phyloP scores from a whole-genome alignment of 192 early-diverging fungal genomes.

The Coemansia sp. region DNA sequence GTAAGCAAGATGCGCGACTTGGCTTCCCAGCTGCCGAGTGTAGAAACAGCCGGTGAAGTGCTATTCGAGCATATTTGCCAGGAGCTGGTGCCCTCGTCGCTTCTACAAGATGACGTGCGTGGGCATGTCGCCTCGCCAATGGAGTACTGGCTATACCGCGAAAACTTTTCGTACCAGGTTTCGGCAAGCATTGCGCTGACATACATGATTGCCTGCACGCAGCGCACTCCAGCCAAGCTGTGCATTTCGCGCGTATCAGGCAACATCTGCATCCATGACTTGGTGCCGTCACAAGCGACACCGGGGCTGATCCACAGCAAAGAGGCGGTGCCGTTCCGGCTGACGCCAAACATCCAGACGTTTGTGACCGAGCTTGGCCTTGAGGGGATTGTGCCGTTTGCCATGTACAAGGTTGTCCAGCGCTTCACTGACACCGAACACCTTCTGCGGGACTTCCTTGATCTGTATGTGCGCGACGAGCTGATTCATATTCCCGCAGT shows the following conservation, averaged over 20 bases:
- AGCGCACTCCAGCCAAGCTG: constrained; percentile 86
- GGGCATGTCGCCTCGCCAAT: constrained; percentile 70
- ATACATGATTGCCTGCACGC: constrained; percentile 84
- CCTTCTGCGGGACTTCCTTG: constrained; percentile 91
- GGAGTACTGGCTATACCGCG: constrained; percentile 92
- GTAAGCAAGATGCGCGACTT: constrained; percentile 62
- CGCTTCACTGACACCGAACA: constrained; percentile 80
- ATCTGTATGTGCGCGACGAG: constrained; percentile 94
- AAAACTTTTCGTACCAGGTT: constrained; percentile 90
- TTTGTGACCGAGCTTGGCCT: constrained; percentile 93
- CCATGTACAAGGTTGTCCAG: constrained; percentile 80
- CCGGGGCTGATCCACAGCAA: constrained; percentile 63
- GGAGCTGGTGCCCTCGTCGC: constrained; percentile 80
- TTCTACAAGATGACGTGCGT: constrained; percentile 81
- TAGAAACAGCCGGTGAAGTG: constrained; percentile 77
- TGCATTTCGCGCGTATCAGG: constrained; percentile 81
- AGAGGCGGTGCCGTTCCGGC: constrained; percentile 94
- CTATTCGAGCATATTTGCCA: constrained; percentile 84
- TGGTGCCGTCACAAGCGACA: constrained; percentile 64
- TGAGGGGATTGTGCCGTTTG: constrained; percentile 86
- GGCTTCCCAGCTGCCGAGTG: constrained; percentile 46
- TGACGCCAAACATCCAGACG: constrained; percentile 95
- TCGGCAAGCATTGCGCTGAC: constrained; percentile 89
- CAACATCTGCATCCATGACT: constrained; percentile 82
- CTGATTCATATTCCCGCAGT: constrained; percentile 68